Evolutionary conservation across 2,329 filamentous ascomycete genomes (phyloP).

Genomic region (Fusarium sp.): DNA sequence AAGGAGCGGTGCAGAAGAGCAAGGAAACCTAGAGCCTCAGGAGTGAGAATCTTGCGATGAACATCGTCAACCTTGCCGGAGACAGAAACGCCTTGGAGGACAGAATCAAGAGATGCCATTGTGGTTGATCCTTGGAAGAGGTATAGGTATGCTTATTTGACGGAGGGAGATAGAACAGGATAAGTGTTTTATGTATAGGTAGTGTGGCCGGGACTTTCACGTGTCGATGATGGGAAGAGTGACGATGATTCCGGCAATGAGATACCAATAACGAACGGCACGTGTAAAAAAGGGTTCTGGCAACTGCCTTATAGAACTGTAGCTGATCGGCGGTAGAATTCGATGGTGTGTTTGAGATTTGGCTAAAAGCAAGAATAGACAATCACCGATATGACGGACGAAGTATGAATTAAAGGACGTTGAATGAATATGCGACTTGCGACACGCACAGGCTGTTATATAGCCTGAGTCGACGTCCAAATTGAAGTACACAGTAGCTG

Average conservation of each 20-base stretch:
- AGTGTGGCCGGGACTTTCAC: conserved; percentile 46
- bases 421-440: conserved; percentile 2
- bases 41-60: conserved; percentile 91
- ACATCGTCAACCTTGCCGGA: conserved; percentile 81
- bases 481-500: conserved; percentile 18
- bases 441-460: conserved; percentile 23
- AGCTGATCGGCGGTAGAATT: background rate
- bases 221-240: conserved; percentile 45
- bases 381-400: background rate
- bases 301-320: conserved; percentile 3
- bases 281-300: conserved; percentile 11
- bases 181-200: conserved; percentile 17
- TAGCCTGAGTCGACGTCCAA: conserved; percentile 22
- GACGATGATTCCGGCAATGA: conserved; percentile 28
- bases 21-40: conserved; percentile 90
- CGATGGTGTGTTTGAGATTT: background rate
- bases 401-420: background rate
- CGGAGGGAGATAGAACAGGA: background rate
- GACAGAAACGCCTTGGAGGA: conserved; percentile 90
- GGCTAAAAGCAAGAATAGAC: background rate
- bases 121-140: conserved; percentile 9
- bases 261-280: conserved; percentile 21
- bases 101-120: conserved; percentile 78
- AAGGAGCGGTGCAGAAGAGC: conserved; percentile 95
- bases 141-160: conserved; percentile 6